phyloP scores from a whole-genome alignment of 768 basidiomycete genomes.

The Pisolithus microcarpus region DNA sequence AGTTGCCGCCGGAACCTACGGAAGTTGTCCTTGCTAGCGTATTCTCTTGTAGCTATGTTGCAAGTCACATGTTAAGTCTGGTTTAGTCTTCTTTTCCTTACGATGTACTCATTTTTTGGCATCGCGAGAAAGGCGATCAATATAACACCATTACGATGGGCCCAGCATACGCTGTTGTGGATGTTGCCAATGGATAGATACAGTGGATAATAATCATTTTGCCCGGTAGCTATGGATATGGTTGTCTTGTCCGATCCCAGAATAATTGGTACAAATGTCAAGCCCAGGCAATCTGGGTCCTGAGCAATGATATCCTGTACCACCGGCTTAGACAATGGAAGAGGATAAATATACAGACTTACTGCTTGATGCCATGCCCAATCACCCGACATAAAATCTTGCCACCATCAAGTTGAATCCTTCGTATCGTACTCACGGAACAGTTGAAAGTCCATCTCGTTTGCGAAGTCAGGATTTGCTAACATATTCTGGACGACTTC shows the following conservation, averaged over 20 bases:
- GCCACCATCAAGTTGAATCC: not conserved
- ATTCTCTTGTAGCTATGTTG: slow-evolving; percentile 1
- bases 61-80: too few relatives aligned
- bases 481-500: not conserved
- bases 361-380: slow-evolving; percentile 9
- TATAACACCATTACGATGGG: too few relatives aligned
- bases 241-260: too few relatives aligned
- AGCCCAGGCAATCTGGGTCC: slow-evolving; percentile 2
- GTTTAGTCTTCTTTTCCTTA: too few relatives aligned
- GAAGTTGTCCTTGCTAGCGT: slow-evolving; percentile 1
- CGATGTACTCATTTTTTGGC: too few relatives aligned
- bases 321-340: too few relatives aligned
- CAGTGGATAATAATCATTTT: too few relatives aligned
- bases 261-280: not conserved
- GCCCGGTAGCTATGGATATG: too few relatives aligned
- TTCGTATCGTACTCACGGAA: not conserved
- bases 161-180: too few relatives aligned
- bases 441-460: not conserved
- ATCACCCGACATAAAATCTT: not conserved
- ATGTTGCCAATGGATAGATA: too few relatives aligned
- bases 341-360: not conserved
- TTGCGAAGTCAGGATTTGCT: not conserved
- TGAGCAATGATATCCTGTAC: too few relatives aligned
- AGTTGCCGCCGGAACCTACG: slow-evolving; percentile 15
- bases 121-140: too few relatives aligned